Percentiles rank a stretch among this genome's conserved stretches.
phyloP scores from a whole-genome alignment of 371 early-diverging fungal genomes.

The Dichotomocladium elegans region DNA sequence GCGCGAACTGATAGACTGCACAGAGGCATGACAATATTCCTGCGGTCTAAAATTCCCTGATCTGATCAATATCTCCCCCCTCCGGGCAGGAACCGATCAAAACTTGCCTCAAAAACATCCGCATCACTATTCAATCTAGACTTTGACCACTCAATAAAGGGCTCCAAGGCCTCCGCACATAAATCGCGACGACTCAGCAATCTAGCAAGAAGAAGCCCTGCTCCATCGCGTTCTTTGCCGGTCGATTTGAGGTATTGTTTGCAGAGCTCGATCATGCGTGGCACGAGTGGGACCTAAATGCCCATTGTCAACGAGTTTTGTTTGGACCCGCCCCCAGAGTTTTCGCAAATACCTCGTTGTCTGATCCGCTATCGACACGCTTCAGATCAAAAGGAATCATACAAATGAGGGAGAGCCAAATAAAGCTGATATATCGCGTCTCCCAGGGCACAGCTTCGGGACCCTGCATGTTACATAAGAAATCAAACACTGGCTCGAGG shows the following conservation, averaged over 20 bases:
- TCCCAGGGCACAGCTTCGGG: constrained; percentile 55
- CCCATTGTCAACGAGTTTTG: not conserved
- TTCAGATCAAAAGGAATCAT: constrained; percentile 93
- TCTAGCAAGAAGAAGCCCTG: constrained; percentile 75
- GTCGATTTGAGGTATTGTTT: constrained; percentile 55
- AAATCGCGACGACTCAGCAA: constrained; percentile 72
- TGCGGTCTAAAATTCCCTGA: constrained; percentile 31
- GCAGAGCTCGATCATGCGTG: constrained; percentile 47
- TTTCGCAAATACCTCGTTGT: constrained; percentile 5
- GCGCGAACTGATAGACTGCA: constrained; percentile 64
- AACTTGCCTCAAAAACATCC: constrained; percentile 48
- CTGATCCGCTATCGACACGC: constrained; percentile 68
- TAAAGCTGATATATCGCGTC: constrained; percentile 68
- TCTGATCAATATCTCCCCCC: too few relatives aligned
- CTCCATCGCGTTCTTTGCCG: constrained; percentile 86
- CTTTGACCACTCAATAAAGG: constrained; percentile 63
- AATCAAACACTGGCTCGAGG: constrained; percentile 78
- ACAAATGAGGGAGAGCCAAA: constrained; percentile 86
- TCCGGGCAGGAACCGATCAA: too few relatives aligned
- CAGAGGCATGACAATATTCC: constrained; percentile 72
- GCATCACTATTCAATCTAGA: constrained; percentile 26
- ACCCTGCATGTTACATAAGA: constrained; percentile 36
- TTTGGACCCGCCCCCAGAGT: not conserved
- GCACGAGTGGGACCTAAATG: constrained; percentile 46
- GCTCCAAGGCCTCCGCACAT: constrained; percentile 39